Conservation (phyloP, 2,329 filamentous ascomycete species). For the Zarea fungicola region DNA sequence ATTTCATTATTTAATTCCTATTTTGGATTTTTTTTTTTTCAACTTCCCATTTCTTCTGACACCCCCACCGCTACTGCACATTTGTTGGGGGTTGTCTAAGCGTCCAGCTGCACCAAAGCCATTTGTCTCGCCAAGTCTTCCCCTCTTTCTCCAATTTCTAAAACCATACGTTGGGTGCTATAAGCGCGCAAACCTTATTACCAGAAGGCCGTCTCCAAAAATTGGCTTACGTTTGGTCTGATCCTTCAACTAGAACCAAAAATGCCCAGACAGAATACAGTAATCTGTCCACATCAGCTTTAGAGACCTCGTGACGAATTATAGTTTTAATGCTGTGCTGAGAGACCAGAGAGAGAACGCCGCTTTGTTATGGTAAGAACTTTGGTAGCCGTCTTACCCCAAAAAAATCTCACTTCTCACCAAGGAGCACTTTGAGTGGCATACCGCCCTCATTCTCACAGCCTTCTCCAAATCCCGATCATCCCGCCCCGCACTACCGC, state of each 20-base stretch:
- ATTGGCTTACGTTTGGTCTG: no score
- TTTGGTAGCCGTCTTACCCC: neutral
- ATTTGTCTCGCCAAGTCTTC: neutral
- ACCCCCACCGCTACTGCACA: neutral
- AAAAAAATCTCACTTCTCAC: neutral
- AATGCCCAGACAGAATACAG: no score
- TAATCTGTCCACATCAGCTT: neutral
- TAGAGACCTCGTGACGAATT: no score
- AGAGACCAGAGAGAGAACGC: no score
- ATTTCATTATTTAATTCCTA: no score
- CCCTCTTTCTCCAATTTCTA: constrained; percentile 1
- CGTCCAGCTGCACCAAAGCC: neutral
- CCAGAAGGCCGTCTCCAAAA: no score
- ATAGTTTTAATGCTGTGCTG: no score
- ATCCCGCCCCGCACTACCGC: constrained; percentile 2
- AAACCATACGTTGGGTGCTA: no score
- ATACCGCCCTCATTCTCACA: no score
- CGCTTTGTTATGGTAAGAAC: neutral
- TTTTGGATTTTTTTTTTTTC: neutral
- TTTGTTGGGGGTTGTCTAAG: neutral
- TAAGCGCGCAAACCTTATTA: no score
- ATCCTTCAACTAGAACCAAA: no score
- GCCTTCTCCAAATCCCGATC: constrained; percentile 1
- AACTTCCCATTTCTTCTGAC: neutral
- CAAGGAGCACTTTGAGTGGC: no score